Base-by-base conservation (phyloP, 2,329 filamentous ascomycete species). In the Trichoderma gracile region DNA sequence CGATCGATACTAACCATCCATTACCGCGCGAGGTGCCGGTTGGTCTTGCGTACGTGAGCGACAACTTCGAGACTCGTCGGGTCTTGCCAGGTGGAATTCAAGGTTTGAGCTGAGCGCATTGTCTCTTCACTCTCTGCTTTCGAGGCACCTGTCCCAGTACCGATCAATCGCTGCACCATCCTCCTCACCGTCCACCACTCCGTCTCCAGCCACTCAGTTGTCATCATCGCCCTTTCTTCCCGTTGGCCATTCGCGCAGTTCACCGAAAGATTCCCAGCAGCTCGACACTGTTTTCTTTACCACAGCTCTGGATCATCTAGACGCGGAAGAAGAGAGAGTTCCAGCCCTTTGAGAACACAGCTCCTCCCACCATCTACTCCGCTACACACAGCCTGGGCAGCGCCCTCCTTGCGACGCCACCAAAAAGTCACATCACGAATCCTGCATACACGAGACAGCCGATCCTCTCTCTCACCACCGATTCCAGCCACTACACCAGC, bases 401-500 rank as follows among this genome's bases (percentile, higher is more conserved):
- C 71, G 72, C 72, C 70, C 71, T 75, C 45, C 33, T 62, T 71
- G 70, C 75, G 74, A 73, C 71, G 73, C 68, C 49, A 61, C 67
- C 40, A 62, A 27, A 57, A 69, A 67, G 70, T 73, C 76, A 77
- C 74, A 76, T 77, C 76, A 77, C 76, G 75, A 74, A 71, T 72
- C 72, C 73, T 75, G 71, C 75, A 60, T 47, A 60, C 47, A 73
- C 75, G 78, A 78, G 77, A 78, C 27, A 76, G 76, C 72, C 77
- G 77, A 76, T 76, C 70, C 75, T 66, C 43, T 66, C 43, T 50
- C 43, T 50, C 73, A 66, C 38, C 73, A 75, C 68, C 75, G 73
- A 73, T 67, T 62, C 71, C 76, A 78, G 77, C 78, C 83, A 84
- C 82, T 86, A 81, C 90, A 93, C 89, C 90, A 92, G 89, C 91